Conservation (phyloP, 1,139 yeast species). For the Candida freyschussii region DNA sequence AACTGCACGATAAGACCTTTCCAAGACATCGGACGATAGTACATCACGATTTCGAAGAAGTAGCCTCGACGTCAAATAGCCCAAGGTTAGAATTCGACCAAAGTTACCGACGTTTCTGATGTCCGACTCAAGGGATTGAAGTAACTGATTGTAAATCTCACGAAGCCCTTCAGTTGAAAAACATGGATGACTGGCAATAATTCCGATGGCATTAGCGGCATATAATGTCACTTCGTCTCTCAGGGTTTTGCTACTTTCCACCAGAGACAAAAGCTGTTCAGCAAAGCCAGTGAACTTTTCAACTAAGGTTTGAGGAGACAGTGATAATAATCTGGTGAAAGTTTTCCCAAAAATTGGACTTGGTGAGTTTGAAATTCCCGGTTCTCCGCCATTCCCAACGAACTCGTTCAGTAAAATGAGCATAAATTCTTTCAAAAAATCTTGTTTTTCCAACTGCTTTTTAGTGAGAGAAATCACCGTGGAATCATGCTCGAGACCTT, state of each 20-base stretch:
- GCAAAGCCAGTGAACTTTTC: conserved; percentile 17
- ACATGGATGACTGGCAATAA: conserved; percentile 46
- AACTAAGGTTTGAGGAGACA: conserved; percentile 25
- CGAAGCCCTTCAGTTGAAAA: conserved; percentile 21
- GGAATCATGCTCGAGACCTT: conserved; percentile 61
- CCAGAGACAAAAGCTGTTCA: conserved; percentile 20
- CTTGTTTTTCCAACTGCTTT: conserved; percentile 22
- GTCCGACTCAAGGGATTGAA: conserved; percentile 6
- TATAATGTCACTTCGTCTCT: conserved; percentile 26
- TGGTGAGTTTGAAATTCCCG: conserved; percentile 11
- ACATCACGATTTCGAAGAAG: conserved; percentile 34
- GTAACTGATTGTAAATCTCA: conserved; percentile 12
- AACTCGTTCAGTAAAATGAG: conserved; percentile 32
- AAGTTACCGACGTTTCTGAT: conserved; percentile 9
- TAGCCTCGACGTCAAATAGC: conserved; percentile 51
- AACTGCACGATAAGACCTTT: conserved; percentile 9
- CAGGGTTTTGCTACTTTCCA: conserved; percentile 23
- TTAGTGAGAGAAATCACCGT: conserved; percentile 40
- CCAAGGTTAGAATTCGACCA: conserved; percentile 35
- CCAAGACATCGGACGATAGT: conserved; percentile 3
- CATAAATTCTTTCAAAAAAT: conserved; percentile 23
- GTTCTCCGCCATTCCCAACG: conserved; percentile 15
- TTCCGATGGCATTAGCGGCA: conserved; percentile 49
- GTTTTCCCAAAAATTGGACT: conserved; percentile 27
- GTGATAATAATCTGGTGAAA: conserved; percentile 26